A percentile compares a stretch with the other conserved stretches of the same genome.
phyloP scores from a whole-genome alignment of 2,329 filamentous ascomycete species.

The Ophiostoma pallidulum region DNA sequence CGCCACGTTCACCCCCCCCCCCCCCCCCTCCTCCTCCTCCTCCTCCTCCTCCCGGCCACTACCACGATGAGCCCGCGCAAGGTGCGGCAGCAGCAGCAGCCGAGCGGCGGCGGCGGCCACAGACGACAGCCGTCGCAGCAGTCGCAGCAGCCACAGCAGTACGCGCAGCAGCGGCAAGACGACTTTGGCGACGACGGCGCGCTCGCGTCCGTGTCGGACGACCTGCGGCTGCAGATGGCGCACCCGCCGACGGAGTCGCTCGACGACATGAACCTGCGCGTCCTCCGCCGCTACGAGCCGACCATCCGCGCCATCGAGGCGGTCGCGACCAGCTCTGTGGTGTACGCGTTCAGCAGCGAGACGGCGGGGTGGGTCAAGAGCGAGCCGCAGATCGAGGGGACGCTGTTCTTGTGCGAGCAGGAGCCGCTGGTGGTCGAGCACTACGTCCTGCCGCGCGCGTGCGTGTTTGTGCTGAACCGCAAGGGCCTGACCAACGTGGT shows the following conservation, averaged over 20 bases:
- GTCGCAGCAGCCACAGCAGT: not conserved
- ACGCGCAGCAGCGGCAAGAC: not conserved
- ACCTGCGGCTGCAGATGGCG: not conserved
- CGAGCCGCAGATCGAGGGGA: constrained; percentile 61
- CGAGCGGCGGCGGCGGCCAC: constrained; percentile 10
- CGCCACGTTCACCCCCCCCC: too few relatives aligned
- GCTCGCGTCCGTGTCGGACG: not conserved
- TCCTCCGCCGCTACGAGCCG: constrained; percentile 73
- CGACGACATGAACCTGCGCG: constrained; percentile 76
- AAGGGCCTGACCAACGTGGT: constrained; percentile 62
- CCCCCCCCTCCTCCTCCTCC: too few relatives aligned
- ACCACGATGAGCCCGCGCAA: constrained; percentile 32
- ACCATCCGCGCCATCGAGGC: constrained; percentile 63
- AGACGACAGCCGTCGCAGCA: constrained; percentile 17
- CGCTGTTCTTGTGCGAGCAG: constrained; percentile 75
- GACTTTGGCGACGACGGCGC: too few relatives aligned
- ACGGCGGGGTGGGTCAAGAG: constrained; percentile 72
- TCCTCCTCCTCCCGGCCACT: too few relatives aligned
- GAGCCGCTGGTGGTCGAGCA: constrained; percentile 30
- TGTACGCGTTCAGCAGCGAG: constrained; percentile 66
- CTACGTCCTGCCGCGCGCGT: constrained; percentile 33
- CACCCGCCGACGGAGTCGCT: constrained; percentile 50
- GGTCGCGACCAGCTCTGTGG: constrained; percentile 74
- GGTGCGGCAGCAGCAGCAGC: constrained; percentile 21
- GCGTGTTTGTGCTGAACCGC: constrained; percentile 66